phyloP scores from a whole-genome alignment of 1,284 basidiomycete genomes.

The Pseudozyma hubeiensis region DNA sequence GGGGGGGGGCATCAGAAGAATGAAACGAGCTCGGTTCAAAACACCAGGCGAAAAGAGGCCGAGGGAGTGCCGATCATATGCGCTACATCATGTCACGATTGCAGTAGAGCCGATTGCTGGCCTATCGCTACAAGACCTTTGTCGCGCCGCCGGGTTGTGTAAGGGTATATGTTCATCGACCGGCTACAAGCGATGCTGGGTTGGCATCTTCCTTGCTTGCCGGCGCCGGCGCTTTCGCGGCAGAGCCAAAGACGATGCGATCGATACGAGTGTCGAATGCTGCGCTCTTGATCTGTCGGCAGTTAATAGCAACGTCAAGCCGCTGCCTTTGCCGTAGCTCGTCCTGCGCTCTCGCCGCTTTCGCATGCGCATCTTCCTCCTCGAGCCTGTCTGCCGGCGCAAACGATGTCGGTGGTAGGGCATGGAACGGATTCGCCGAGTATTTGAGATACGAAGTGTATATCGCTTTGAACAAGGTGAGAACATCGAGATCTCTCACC shows the following conservation, averaged over 20 bases:
- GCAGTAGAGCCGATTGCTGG: too few species aligned
- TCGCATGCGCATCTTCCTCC: not conserved
- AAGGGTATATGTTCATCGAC: slow-evolving; percentile 6
- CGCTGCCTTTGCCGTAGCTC: slow-evolving; percentile 27
- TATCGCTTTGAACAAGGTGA: slow-evolving; percentile 69
- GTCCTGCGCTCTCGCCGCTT: slow-evolving; percentile 5
- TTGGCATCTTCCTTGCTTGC: slow-evolving; percentile 2
- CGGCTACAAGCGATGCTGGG: not conserved
- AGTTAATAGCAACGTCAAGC: slow-evolving; percentile 20
- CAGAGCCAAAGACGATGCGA: slow-evolving; percentile 22
- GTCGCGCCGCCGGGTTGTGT: too few species aligned
- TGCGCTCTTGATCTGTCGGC: slow-evolving; percentile 33
- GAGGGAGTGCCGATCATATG: too few species aligned
- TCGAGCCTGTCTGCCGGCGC: not conserved
- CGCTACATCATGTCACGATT: too few species aligned
- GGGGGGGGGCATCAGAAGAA: too few species aligned
- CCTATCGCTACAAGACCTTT: too few species aligned
- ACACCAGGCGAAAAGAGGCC: too few species aligned
- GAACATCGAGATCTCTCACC: slow-evolving; percentile 68
- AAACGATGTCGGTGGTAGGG: slow-evolving; percentile 23
- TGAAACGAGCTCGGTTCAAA: too few species aligned
- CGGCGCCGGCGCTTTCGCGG: not conserved
- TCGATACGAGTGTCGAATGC: slow-evolving; percentile 41
- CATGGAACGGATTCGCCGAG: slow-evolving; percentile 68
- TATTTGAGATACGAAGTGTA: slow-evolving; percentile 67